Percentiles rank a stretch among this genome's conserved stretches.
Conservation (phyloP, 306 rosid genomes). For the Acacia acuminata region DNA sequence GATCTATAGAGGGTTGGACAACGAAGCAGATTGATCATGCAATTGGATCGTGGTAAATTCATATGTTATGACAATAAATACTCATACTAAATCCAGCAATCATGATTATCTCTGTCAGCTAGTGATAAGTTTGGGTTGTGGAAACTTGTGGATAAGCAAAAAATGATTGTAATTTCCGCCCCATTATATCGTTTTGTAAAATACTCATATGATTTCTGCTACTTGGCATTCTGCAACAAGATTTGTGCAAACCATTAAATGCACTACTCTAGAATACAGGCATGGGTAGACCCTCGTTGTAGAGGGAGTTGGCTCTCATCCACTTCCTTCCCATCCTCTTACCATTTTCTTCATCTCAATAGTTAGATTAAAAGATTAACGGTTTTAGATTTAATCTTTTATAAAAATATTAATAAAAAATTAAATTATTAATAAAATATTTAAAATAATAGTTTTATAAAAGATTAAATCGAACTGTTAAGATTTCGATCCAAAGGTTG, state of each 20-base stretch:
- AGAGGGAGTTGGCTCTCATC: no score
- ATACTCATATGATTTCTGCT: not conserved
- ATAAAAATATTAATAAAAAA: no score
- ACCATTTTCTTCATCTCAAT: no score
- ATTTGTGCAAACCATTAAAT: constrained; percentile 20
- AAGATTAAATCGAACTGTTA: no score
- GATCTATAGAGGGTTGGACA: not conserved
- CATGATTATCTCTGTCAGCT: not conserved
- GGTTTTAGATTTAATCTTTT: no score
- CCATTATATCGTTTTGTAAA: not conserved
- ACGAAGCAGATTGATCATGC: not conserved
- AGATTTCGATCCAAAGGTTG: no score
- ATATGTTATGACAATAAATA: not conserved
- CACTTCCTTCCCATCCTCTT: no score
- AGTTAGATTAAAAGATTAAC: no score
- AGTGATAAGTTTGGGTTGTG: not conserved
- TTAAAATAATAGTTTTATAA: no score
- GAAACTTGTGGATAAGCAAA: constrained; percentile 7
- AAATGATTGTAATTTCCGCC: not conserved
- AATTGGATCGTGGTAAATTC: constrained; percentile 4
- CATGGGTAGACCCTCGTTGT: no score
- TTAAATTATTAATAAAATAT: no score
- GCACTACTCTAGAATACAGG: not conserved
- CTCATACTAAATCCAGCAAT: not conserved
- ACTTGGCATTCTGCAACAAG: constrained; percentile 6